These are phyloP conservation scores for Amanita rimosa DNA, from an alignment of 768 basidiomycete species.

Conservation along the genomic window DNA sequence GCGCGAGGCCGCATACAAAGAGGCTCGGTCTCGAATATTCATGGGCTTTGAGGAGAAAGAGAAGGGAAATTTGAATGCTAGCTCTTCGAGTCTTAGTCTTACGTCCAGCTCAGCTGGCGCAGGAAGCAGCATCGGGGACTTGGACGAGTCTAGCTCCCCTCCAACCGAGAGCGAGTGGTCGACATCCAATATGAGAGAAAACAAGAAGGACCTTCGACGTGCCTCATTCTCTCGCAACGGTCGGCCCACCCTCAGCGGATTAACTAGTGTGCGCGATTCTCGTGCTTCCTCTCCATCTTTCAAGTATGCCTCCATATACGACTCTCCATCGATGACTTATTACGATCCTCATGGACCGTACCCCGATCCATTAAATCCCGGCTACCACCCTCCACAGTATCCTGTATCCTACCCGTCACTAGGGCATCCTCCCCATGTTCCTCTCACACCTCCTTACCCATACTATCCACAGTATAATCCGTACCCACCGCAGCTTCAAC, in stretches of 20 bases:
- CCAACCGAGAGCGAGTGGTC: slow-evolving; percentile 82
- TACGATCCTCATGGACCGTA: slow-evolving; percentile 38
- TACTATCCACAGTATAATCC: slow-evolving; percentile 28
- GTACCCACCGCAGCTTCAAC: slow-evolving; percentile 24
- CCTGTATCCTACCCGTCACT: slow-evolving; percentile 39
- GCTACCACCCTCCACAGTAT: slow-evolving; percentile 39
- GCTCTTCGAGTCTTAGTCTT: slow-evolving; percentile 65
- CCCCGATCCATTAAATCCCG: slow-evolving; percentile 20
- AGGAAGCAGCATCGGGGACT: slow-evolving; percentile 49
- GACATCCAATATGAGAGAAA: slow-evolving; percentile 37
- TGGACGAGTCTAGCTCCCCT: slow-evolving; percentile 64
- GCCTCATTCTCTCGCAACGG: slow-evolving; percentile 50
- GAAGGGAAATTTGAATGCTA: slow-evolving; percentile 62
- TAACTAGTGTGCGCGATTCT: slow-evolving; percentile 58
- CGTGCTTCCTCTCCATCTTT: slow-evolving; percentile 70
- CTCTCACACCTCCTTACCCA: slow-evolving; percentile 29
- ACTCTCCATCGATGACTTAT: slow-evolving; percentile 31
- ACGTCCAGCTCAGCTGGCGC: slow-evolving; percentile 52
- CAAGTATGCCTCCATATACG: slow-evolving; percentile 65
- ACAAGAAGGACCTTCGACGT: slow-evolving; percentile 34
- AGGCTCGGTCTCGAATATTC: slow-evolving; percentile 79
- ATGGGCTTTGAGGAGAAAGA: slow-evolving; percentile 72
- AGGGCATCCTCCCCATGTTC: slow-evolving; percentile 23
- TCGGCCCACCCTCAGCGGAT: slow-evolving; percentile 35
- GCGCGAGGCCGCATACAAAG: slow-evolving; percentile 82